phyloP scores from a whole-genome alignment of 345 rosid genomes.

The Aquilaria malaccensis region DNA sequence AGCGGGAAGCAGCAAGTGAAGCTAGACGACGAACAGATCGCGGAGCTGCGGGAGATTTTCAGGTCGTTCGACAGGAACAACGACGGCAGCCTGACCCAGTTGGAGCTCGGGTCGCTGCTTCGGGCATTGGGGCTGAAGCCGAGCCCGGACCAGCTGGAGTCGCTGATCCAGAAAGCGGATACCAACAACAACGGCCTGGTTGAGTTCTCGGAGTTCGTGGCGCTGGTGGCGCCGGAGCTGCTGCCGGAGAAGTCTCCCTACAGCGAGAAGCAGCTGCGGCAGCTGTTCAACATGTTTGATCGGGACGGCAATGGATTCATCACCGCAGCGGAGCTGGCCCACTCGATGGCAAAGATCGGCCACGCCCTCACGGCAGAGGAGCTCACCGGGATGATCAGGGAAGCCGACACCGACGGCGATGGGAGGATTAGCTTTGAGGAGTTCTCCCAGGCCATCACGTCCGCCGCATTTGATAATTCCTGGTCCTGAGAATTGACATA shows the following conservation, averaged over 20 bases:
- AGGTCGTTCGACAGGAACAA: slow-evolving; percentile 79
- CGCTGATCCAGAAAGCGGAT: slow-evolving; percentile 65
- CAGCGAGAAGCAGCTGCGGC: slow-evolving; percentile 61
- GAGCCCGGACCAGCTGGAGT: slow-evolving; percentile 64
- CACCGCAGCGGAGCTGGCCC: slow-evolving; percentile 79
- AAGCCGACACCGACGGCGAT: slow-evolving; percentile 90
- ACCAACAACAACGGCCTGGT: slow-evolving; percentile 77
- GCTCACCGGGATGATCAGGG: slow-evolving; percentile 88
- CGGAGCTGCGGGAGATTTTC: slow-evolving; percentile 75
- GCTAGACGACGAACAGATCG: slow-evolving; percentile 69
- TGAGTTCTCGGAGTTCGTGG: slow-evolving; percentile 81
- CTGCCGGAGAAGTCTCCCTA: slow-evolving; percentile 61
- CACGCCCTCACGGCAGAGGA: slow-evolving; percentile 76
- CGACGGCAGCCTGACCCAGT: slow-evolving; percentile 85
- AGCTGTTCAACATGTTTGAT: slow-evolving; percentile 65
- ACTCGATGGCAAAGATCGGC: slow-evolving; percentile 85
- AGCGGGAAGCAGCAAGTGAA: slow-evolving; percentile 41
- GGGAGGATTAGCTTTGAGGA: slow-evolving; percentile 80
- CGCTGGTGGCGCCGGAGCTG: slow-evolving; percentile 73
- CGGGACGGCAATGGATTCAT: slow-evolving; percentile 74
- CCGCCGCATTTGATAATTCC: slow-evolving; percentile 84
- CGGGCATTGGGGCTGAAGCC: slow-evolving; percentile 74
- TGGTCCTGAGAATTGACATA: slow-evolving; percentile 35
- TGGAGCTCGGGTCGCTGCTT: slow-evolving; percentile 80
- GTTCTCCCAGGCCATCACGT: slow-evolving; percentile 70